phyloP scores from a whole-genome alignment of 2,329 filamentous ascomycete genomes.

The Sporothrix pallida region DNA sequence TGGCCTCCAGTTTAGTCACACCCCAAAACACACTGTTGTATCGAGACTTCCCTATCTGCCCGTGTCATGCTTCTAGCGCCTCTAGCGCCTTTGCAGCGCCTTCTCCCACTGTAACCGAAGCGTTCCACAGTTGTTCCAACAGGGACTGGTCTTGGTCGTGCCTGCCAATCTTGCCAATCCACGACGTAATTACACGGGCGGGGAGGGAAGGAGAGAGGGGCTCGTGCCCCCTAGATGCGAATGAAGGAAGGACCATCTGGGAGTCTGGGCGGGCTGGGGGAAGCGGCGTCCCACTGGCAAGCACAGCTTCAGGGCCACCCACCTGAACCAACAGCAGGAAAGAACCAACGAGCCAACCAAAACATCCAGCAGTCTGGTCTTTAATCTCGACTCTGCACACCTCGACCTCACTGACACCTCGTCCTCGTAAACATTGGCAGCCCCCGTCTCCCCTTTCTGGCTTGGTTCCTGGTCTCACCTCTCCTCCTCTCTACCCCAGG shows the following conservation, averaged over 20 bases:
- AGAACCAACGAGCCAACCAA: no score
- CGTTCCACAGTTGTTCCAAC: neutral
- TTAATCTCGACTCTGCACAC: neutral
- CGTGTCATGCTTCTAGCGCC: constrained; percentile 12
- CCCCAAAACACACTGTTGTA: neutral
- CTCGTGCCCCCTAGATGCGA: neutral
- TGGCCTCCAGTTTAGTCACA: neutral
- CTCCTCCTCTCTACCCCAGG: neutral
- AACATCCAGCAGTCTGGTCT: neutral
- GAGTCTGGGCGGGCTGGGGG: neutral
- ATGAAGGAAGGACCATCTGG: neutral
- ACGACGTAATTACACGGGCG: constrained; percentile 14
- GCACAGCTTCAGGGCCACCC: constrained; percentile 9
- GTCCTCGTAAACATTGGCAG: constrained; percentile 20
- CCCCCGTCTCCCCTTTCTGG: neutral
- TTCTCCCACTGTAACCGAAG: constrained; percentile 12
- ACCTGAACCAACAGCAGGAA: no score
- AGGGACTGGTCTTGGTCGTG: constrained; percentile 12
- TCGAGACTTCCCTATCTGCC: neutral
- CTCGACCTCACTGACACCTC: neutral
- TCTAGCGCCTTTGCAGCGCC: constrained; percentile 1
- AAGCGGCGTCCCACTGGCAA: neutral
- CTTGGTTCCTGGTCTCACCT: constrained; percentile 22
- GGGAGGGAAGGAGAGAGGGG: constrained; percentile 13
- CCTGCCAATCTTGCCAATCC: constrained; percentile 20